Evolutionary conservation across 2,329 filamentous ascomycete genomes (phyloP).

Genomic region (Cladophialophora bantiana): DNA sequence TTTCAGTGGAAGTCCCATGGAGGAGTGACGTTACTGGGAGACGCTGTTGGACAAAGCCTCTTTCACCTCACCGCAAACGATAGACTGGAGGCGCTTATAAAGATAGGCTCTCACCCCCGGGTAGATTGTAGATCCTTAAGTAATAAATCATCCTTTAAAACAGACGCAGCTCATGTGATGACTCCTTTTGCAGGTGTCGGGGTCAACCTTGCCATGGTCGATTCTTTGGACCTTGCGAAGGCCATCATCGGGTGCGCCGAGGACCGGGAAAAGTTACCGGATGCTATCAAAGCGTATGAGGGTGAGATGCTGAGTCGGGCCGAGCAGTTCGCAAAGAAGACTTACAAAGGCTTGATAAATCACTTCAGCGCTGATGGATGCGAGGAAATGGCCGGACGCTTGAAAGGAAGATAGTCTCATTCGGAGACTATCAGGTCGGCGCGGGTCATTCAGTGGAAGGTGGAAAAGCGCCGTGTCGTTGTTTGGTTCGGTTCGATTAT

Average conservation of each 20-base stretch:
- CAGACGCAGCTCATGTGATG: slow-evolving; percentile 32
- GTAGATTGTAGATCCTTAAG: no score
- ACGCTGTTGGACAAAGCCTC: not conserved
- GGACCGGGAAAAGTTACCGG: slow-evolving; percentile 29
- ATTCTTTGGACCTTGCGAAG: slow-evolving; percentile 34
- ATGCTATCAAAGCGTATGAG: slow-evolving; percentile 40
- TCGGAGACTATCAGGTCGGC: not conserved
- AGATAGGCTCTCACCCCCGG: no score
- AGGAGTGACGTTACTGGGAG: slow-evolving; percentile 63
- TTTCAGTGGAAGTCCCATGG: slow-evolving; percentile 56
- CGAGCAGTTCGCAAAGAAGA: slow-evolving; percentile 29
- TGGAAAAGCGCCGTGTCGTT: not conserved
- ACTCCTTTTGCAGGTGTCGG: slow-evolving; percentile 37
- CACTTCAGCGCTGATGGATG: slow-evolving; percentile 33
- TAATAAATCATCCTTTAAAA: no score
- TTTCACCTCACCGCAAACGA: no score
- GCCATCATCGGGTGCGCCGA: slow-evolving; percentile 36
- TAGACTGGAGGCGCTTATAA: no score
- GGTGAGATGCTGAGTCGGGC: slow-evolving; percentile 39
- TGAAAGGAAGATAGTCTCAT: slow-evolving; percentile 9
- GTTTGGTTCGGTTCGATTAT: not conserved
- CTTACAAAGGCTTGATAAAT: slow-evolving; percentile 24
- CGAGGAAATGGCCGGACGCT: slow-evolving; percentile 21
- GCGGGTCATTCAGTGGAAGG: not conserved
- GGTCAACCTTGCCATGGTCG: slow-evolving; percentile 37